Conservation (phyloP, 1,139 yeast genomes). For the Blastobotrys niveus region DNA sequence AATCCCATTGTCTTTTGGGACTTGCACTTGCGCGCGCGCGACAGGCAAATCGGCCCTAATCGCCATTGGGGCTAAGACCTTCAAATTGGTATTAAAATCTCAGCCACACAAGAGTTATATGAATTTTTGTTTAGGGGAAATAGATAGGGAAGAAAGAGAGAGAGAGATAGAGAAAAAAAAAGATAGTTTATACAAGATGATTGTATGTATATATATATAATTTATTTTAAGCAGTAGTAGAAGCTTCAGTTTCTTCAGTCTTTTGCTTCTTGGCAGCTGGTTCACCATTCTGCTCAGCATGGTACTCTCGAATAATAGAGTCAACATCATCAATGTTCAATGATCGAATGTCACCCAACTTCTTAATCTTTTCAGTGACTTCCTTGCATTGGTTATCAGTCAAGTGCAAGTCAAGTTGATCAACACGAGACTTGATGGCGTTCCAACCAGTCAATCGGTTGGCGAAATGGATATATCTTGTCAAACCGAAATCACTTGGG, state of each 20-base stretch:
- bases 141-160: no score
- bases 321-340: slow-evolving; percentile 96
- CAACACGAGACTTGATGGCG: slow-evolving; percentile 97
- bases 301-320: slow-evolving; percentile 91
- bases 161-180: no score
- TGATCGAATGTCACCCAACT: slow-evolving; percentile 91
- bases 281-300: slow-evolving; percentile 45
- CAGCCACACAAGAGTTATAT: no score
- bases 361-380: slow-evolving; percentile 87
- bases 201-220: no score
- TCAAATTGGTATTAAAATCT: no score
- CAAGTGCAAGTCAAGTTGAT: slow-evolving; percentile 84
- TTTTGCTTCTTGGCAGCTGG: slow-evolving; percentile 30
- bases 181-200: no score
- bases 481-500: slow-evolving; percentile 91
- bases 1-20: no score
- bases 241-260: slow-evolving; percentile 16
- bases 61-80: no score
- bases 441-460: slow-evolving; percentile 98
- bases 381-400: slow-evolving; percentile 93
- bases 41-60: no score
- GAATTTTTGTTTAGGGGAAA: no score
- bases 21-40: no score
- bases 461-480: slow-evolving; percentile 94
- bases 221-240: no score